phyloP scores from a whole-genome alignment of 306 rosid species.

The Cucumis hystrix region DNA sequence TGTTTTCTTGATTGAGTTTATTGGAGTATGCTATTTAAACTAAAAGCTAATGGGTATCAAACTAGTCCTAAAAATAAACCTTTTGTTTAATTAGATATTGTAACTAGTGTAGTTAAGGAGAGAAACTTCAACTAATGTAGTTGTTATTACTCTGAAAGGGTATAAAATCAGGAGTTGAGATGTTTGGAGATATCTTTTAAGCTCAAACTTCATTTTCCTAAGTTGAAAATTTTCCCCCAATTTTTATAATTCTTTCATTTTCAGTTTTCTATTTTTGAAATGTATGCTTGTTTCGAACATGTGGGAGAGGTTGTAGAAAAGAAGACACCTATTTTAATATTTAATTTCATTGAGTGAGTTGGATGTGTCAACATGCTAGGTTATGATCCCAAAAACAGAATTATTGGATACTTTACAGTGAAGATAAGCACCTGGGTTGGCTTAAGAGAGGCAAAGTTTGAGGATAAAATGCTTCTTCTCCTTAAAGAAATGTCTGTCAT shows the following conservation, averaged over 20 bases:
- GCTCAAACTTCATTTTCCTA: neutral
- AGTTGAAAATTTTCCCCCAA: neutral
- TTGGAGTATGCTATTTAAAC: neutral
- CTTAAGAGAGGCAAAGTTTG: neutral
- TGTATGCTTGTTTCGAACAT: neutral
- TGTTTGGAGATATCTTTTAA: neutral
- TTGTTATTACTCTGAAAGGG: neutral
- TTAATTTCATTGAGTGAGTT: neutral
- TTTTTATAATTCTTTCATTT: no score
- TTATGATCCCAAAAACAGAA: neutral
- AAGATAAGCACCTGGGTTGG: neutral
- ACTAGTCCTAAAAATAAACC: neutral
- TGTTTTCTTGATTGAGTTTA: neutral
- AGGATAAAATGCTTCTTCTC: neutral
- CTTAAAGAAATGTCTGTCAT: constrained; percentile 9
- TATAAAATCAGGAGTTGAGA: neutral
- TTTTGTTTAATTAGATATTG: neutral
- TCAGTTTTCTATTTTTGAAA: no score
- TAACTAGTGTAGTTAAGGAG: neutral
- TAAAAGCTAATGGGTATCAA: neutral
- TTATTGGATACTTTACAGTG: neutral
- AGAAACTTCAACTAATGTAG: neutral
- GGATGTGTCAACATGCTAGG: neutral
- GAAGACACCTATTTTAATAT: neutral
- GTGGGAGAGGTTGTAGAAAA: neutral